Percentiles rank a stretch among this genome's conserved stretches.
Conservation (phyloP, 1,139 yeast species). For the Kodamaea alishanica region DNA sequence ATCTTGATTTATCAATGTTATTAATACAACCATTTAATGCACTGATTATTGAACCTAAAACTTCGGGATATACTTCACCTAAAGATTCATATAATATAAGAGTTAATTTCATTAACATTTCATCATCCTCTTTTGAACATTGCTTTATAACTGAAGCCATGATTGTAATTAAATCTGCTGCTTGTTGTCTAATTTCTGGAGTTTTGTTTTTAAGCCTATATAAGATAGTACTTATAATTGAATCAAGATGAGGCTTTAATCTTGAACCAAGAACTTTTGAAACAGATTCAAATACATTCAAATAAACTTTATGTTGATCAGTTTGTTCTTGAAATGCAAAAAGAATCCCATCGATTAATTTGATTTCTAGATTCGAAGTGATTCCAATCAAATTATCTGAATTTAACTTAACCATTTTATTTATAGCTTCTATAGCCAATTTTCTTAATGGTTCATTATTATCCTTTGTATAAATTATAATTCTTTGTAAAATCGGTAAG, state of each 20-base stretch:
- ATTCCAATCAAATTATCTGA: slow-evolving; percentile 38
- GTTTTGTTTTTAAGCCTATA: slow-evolving; percentile 71
- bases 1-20: slow-evolving; percentile 38
- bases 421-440: slow-evolving; percentile 73
- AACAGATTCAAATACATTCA: slow-evolving; percentile 65
- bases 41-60: slow-evolving; percentile 75
- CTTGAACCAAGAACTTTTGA: slow-evolving; percentile 66
- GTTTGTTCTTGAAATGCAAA: slow-evolving; percentile 82
- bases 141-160: slow-evolving; percentile 65
- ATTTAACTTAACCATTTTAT: slow-evolving; percentile 26
- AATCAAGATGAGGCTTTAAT: slow-evolving; percentile 69
- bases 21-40: slow-evolving; percentile 55
- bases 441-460: slow-evolving; percentile 75
- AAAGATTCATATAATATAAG: slow-evolving; percentile 82
- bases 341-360: slow-evolving; percentile 78
- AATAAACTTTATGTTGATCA: slow-evolving; percentile 47
- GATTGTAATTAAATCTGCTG: slow-evolving; percentile 72
- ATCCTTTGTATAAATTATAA: slow-evolving; percentile 66
- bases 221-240: slow-evolving; percentile 69
- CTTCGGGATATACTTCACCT: slow-evolving; percentile 95
- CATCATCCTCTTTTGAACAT: slow-evolving; percentile 49
- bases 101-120: slow-evolving; percentile 62
- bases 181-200: slow-evolving; percentile 76
- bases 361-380: slow-evolving; percentile 48
- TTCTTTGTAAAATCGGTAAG: slow-evolving; percentile 52